A percentile compares a stretch with the other conserved stretches of the same genome.
Evolutionary conservation across 352 stramenopile species (phyloP).

Genomic region (Phytophthora syringae): DNA sequence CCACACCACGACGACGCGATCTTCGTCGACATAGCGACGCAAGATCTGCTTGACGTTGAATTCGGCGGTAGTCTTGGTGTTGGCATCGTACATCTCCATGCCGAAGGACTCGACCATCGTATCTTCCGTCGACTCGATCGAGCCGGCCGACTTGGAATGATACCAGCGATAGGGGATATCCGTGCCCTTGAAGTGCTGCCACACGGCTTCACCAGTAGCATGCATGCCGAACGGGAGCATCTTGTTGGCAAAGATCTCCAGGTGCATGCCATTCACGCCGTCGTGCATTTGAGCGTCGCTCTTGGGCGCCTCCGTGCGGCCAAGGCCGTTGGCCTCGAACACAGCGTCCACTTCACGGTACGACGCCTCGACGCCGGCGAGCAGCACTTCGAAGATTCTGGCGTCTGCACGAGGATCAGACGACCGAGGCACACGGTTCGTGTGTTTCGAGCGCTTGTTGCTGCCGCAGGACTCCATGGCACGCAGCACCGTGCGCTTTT

Average conservation of each 20-base stretch:
- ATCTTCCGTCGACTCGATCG: slow-evolving; percentile 39
- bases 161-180: slow-evolving; percentile 37
- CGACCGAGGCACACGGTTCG: slow-evolving; percentile 27
- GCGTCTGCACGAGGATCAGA: slow-evolving; percentile 20
- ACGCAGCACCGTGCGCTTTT: slow-evolving; percentile 38
- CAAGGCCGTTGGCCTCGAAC: slow-evolving; percentile 45
- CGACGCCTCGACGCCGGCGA: slow-evolving; percentile 37
- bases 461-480: slow-evolving; percentile 36
- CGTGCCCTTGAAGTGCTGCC: slow-evolving; percentile 45
- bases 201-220: slow-evolving; percentile 39
- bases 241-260: slow-evolving; percentile 50
- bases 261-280: slow-evolving; percentile 36
- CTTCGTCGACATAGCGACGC: slow-evolving; percentile 37
- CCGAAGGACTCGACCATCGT: slow-evolving; percentile 45
- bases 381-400: slow-evolving; percentile 37
- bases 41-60: slow-evolving; percentile 46
- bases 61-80: slow-evolving; percentile 38
- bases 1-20: slow-evolving; percentile 48
- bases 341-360: slow-evolving; percentile 38
- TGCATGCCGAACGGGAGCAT: slow-evolving; percentile 43
- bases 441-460: slow-evolving; percentile 33
- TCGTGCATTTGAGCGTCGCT: slow-evolving; percentile 43
- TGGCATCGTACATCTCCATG: slow-evolving; percentile 41
- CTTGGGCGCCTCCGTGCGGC: slow-evolving; percentile 39
- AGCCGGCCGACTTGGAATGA: slow-evolving; percentile 37